A percentile compares a stretch with the other conserved stretches of the same genome.
Conservation (phyloP, 2,329 filamentous ascomycete species). For the Albophoma yamanashiensis region DNA sequence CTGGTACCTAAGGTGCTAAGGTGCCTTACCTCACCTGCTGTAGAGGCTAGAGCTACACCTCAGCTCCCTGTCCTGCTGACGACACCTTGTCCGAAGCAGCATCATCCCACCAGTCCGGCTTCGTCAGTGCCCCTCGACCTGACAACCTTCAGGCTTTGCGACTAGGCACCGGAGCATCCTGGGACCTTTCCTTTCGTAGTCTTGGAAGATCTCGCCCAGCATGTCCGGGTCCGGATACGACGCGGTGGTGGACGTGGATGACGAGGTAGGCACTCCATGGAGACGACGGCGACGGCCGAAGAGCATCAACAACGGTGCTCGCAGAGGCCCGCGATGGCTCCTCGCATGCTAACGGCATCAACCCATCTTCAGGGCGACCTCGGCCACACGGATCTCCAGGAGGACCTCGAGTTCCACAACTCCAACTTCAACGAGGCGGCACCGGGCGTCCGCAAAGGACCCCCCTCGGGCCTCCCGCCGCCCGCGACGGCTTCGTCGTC, state of each 20-base stretch:
- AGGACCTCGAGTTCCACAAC: conserved; percentile 97
- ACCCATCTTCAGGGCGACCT: conserved; percentile 65
- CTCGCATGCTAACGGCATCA: not conserved
- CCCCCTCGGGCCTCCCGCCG: conserved; percentile 41
- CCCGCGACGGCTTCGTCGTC: conserved; percentile 40
- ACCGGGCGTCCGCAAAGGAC: conserved; percentile 35
- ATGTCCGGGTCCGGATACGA: conserved; percentile 90
- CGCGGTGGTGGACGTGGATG: conserved; percentile 94
- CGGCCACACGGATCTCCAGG: conserved; percentile 94
- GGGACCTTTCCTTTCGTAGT: not conserved
- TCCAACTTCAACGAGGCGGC: conserved; percentile 66
- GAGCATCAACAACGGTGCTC: not conserved
- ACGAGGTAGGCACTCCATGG: conserved; percentile 55
- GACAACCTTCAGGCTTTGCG: not conserved
- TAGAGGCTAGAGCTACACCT: not conserved
- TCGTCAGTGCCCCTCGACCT: not conserved
- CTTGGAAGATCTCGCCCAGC: conserved; percentile 10
- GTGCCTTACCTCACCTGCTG: no score
- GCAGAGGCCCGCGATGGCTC: not conserved
- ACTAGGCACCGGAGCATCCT: not conserved
- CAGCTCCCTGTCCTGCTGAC: not conserved
- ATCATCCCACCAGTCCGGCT: not conserved
- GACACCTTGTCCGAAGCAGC: conserved; percentile 20
- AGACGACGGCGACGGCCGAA: not conserved
- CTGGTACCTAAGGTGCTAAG: no score